Evolutionary conservation across 495 filamentous ascomycete genomes (phyloP), one percentile per base, ranked within the genome.

Genomic region (Penicillium nucicola): DNA sequence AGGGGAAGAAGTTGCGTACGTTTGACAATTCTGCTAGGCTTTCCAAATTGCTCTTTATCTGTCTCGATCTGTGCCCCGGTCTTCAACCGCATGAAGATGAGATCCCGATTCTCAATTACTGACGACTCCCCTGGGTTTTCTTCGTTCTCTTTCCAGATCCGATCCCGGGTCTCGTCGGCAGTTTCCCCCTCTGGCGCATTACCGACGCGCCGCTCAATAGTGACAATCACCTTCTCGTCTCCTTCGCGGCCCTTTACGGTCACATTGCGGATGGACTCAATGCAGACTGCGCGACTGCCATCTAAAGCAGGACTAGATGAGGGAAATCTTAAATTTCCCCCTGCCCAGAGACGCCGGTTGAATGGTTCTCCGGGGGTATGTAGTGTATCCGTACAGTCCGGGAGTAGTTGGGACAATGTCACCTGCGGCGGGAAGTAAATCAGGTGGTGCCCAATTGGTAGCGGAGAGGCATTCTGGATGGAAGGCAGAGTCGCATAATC

Each of bases 281-380:
- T 57, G 43, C 88, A 90, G 17, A 82, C 71, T 3, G 67, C 79
- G 3, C 72, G 61, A 28, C 67, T 55, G 20, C 76, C 79, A 55
- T 85, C 71, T 8, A 88, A 61, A 8, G 53, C 28, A 19, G 68
- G 58, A n/a, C 42, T 43, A 32, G 33, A 36, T 13, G 36, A 58
- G 10, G 62, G 58, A 48, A 69, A 77, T 50, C 52, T 65, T 28
- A 69, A 55, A 33, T 67, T 68, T 1, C 88, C 89, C 9, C 88
- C 89, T 30, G 85, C 87, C 89, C 89, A 95, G 65, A 95, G 77
- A n/a, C 89, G 80, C 34, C 86, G 75, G 35, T 72, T 75, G 49
- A 84, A 92, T 3, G 85, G 83, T 1, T 45, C 42, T 1, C 85
- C 85, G 0, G 90, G 89, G 32, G 71, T 80, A 52, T 90, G 87